These are phyloP conservation scores for Marasmius fiardii DNA, from an alignment of 1,284 basidiomycete species.

Conservation along the genomic window DNA sequence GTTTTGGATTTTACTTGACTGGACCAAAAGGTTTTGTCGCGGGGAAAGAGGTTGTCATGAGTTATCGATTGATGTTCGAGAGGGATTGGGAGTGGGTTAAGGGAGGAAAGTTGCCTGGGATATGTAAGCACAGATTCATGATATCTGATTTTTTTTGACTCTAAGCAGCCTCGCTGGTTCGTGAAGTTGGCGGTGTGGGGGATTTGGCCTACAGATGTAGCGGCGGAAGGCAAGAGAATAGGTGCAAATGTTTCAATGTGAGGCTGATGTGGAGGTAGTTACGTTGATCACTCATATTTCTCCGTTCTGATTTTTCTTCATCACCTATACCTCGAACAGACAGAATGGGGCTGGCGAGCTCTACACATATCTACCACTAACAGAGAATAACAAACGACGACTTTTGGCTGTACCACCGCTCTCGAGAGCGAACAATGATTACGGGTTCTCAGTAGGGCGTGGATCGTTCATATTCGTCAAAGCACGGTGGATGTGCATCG, in stretches of 20 bases:
- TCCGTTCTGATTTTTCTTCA: not conserved
- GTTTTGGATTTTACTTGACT: conserved; percentile 58
- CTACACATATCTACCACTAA: conserved; percentile 56
- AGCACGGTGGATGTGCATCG: conserved; percentile 56
- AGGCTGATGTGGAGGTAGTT: conserved; percentile 64
- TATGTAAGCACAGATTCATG: conserved; percentile 40
- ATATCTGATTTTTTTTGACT: not conserved
- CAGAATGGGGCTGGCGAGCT: conserved; percentile 47
- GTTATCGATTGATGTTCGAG: conserved; percentile 58
- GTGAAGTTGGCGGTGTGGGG: conserved; percentile 50
- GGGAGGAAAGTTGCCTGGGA: conserved; percentile 64
- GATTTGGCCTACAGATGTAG: conserved; percentile 57
- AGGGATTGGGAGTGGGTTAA: conserved; percentile 55
- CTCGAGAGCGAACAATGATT: conserved; percentile 50
- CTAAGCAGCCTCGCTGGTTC: not conserved
- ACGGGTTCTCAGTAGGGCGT: conserved; percentile 59
- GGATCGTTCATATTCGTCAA: conserved; percentile 46
- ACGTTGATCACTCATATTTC: not conserved
- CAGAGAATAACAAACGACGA: conserved; percentile 34
- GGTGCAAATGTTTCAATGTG: conserved; percentile 59
- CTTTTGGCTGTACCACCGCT: conserved; percentile 47
- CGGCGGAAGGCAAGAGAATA: conserved; percentile 51
- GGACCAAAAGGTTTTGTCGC: conserved; percentile 43
- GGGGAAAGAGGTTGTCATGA: conserved; percentile 45
- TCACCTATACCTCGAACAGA: conserved; percentile 21